Conservation (phyloP, 2,329 filamentous ascomycete species). For the Eutypella sp. region DNA sequence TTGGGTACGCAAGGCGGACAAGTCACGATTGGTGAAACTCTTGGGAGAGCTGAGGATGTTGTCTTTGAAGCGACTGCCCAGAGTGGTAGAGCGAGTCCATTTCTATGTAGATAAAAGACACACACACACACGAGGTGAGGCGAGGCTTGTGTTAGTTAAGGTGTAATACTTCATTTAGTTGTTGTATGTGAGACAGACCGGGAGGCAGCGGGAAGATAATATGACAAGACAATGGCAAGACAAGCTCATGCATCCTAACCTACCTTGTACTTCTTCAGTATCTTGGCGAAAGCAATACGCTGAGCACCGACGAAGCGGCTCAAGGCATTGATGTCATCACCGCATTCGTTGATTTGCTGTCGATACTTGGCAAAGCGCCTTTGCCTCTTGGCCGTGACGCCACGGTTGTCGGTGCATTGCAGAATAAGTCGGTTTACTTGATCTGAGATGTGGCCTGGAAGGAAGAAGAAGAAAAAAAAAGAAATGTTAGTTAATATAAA, state of each 20-base stretch:
- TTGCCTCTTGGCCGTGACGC: conserved; percentile 41
- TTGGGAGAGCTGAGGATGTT: conserved; percentile 61
- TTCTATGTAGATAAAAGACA: conserved; percentile 55
- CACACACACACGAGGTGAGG: too few relatives aligned
- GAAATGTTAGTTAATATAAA: conserved; percentile 16
- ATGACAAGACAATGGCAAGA: neutral
- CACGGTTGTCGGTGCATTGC: conserved; percentile 34
- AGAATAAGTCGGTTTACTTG: conserved; percentile 43
- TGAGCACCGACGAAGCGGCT: conserved; percentile 71
- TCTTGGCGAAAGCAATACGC: conserved; percentile 71
- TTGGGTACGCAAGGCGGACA: conserved; percentile 45
- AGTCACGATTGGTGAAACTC: conserved; percentile 67
- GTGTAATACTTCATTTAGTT: too few relatives aligned
- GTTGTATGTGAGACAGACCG: too few relatives aligned
- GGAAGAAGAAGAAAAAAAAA: neutral
- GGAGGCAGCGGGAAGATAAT: conserved; percentile 3
- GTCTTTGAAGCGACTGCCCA: conserved; percentile 62
- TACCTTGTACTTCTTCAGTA: conserved; percentile 77
- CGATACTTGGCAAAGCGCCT: conserved; percentile 51
- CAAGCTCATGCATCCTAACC: too few relatives aligned
- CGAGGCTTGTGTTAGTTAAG: conserved; percentile 5
- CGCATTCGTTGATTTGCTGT: conserved; percentile 50
- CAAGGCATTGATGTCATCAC: conserved; percentile 66
- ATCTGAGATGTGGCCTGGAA: conserved; percentile 43
- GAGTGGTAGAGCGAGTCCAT: conserved; percentile 70